Evolutionary conservation across 73 alveolate species (phyloP).

Genomic region (Breviolum minutum): DNA sequence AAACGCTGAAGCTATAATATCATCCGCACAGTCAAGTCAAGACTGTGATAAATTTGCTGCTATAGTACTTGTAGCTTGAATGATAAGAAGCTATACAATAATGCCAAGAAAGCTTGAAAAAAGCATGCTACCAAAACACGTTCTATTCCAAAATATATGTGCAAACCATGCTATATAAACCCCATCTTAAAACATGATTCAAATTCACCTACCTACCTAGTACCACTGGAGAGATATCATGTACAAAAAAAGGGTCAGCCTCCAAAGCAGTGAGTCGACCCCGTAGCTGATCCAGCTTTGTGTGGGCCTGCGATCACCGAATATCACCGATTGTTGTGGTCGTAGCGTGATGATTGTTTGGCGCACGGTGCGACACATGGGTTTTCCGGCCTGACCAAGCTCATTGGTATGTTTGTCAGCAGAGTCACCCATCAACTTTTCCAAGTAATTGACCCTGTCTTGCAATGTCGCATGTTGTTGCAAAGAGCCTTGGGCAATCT

Average conservation of each 20-base stretch:
- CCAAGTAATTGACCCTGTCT: constrained; percentile 47
- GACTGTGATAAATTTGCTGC: too few species aligned
- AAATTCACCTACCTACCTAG: too few species aligned
- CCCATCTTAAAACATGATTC: too few species aligned
- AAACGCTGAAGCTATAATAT: too few species aligned
- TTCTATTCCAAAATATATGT: too few species aligned
- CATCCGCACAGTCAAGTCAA: too few species aligned
- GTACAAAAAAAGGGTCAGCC: not conserved
- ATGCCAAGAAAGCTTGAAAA: too few species aligned
- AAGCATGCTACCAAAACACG: too few species aligned
- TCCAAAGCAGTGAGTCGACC: constrained; percentile 44
- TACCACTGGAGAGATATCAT: too few species aligned
- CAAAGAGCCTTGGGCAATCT: not conserved
- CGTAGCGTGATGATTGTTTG: not conserved
- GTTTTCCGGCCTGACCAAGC: not conserved
- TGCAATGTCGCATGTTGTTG: not conserved
- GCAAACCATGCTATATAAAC: too few species aligned
- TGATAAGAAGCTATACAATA: too few species aligned
- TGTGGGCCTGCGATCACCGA: constrained; percentile 3
- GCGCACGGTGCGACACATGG: not conserved
- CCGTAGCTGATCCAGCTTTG: constrained; percentile 38
- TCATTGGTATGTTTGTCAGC: constrained; percentile 18
- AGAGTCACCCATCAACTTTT: constrained; percentile 28
- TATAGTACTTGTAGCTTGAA: too few species aligned
- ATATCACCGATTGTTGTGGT: not conserved